phyloP scores from a whole-genome alignment of 73 alveolate genomes.

The Symbiodinium natans region DNA sequence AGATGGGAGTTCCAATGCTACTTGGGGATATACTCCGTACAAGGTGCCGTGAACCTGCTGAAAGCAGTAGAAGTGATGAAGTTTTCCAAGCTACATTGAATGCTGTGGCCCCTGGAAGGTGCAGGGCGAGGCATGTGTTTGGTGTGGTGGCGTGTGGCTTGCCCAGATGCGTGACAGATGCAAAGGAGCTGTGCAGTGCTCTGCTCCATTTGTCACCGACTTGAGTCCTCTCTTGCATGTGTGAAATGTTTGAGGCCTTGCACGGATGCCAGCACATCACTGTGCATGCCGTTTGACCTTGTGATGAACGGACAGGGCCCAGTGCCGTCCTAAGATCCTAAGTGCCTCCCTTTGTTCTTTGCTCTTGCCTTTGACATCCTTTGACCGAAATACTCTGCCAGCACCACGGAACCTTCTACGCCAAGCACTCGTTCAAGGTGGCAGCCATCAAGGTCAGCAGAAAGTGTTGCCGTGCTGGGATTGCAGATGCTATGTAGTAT shows the following conservation, averaged over 20 bases:
- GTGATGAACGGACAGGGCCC: constrained; percentile 81
- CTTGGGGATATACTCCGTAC: constrained; percentile 83
- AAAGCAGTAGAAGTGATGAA: neutral
- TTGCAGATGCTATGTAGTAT: too few species aligned
- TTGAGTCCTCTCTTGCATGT: too few species aligned
- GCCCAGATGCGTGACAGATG: neutral
- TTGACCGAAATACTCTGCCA: neutral
- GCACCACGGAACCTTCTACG: neutral
- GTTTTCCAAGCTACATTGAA: too few species aligned
- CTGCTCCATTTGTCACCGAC: neutral
- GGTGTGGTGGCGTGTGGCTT: constrained; percentile 71
- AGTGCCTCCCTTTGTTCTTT: neutral
- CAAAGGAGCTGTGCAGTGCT: neutral
- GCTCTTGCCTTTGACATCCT: neutral
- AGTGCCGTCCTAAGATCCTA: neutral
- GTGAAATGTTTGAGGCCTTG: neutral
- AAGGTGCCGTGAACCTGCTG: neutral
- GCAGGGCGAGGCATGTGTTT: constrained; percentile 57
- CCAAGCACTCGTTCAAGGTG: constrained; percentile 67
- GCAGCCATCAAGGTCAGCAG: constrained; percentile 35
- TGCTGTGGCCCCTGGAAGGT: constrained; percentile 22
- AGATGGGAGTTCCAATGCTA: constrained; percentile 48
- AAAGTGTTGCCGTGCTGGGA: too few species aligned
- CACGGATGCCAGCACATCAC: constrained; percentile 36
- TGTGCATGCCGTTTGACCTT: constrained; percentile 73